Conservation (phyloP, 2,329 filamentous ascomycete species). For the Neopestalotiopsis sp. region DNA sequence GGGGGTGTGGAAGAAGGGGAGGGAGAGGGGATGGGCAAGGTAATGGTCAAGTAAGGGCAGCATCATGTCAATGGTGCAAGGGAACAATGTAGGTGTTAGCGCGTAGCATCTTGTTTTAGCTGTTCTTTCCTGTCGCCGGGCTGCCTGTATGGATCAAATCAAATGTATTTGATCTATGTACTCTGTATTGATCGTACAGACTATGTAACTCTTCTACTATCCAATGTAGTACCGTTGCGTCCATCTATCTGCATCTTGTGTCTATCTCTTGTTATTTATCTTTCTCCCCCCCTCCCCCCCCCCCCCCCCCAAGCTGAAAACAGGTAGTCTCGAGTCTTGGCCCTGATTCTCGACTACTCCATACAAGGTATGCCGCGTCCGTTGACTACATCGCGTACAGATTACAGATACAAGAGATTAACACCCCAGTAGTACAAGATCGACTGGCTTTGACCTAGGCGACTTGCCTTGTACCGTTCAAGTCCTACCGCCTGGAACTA, state of each 20-base stretch:
- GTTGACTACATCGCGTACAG: not conserved
- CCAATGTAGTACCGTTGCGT: not conserved
- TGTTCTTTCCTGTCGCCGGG: not conserved
- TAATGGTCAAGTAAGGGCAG: not conserved
- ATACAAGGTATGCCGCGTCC: not conserved
- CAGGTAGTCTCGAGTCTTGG: too few relatives aligned
- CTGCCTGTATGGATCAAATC: not conserved
- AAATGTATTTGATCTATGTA: not conserved
- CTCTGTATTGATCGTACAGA: not conserved
- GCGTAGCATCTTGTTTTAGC: conserved; percentile 24
- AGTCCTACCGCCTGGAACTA: not conserved
- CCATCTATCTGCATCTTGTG: too few relatives aligned
- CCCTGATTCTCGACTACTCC: too few relatives aligned
- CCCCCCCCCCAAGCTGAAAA: too few relatives aligned
- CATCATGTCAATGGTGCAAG: not conserved
- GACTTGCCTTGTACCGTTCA: not conserved
- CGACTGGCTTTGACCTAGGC: not conserved
- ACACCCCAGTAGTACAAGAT: not conserved
- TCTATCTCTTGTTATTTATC: too few relatives aligned
- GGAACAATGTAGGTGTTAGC: conserved; percentile 18
- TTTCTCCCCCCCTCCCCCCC: too few relatives aligned
- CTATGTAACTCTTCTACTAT: not conserved
- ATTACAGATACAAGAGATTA: not conserved
- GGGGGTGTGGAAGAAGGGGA: not conserved
- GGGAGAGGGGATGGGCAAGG: not conserved